Conservation (phyloP, 73 alveolate genomes). For the Tetrahymena elliotti region DNA sequence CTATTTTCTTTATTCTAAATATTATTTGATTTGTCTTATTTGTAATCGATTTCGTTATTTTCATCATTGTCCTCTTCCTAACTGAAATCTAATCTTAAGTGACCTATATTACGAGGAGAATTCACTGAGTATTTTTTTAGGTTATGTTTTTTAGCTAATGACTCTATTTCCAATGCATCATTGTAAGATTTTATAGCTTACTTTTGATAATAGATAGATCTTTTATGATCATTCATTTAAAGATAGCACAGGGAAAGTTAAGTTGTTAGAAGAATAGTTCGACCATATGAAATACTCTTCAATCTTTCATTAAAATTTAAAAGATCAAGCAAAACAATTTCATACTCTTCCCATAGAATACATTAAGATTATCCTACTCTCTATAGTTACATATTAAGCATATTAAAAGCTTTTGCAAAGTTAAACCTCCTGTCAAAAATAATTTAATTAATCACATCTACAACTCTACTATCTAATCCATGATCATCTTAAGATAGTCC, state of each 20-base stretch:
- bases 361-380: not conserved
- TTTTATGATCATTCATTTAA: not conserved
- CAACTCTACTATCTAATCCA: not conserved
- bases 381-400: not conserved
- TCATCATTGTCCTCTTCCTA: not conserved
- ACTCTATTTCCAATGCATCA: not conserved
- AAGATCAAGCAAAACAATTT: not conserved
- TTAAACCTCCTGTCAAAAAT: not conserved
- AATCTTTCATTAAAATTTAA: not conserved
- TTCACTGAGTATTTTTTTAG: not conserved
- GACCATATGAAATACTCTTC: not conserved
- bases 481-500: not conserved
- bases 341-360: not conserved
- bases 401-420: not conserved
- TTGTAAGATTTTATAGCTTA: not conserved
- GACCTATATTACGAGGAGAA: not conserved
- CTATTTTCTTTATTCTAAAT: not conserved
- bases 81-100: not conserved
- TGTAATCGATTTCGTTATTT: not conserved
- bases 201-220: not conserved
- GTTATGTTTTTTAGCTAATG: not conserved
- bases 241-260: not conserved
- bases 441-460: not conserved
- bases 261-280: not conserved
- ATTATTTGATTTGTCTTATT: not conserved